Evolutionary conservation across 331 rosid species (phyloP).

Genomic region (Spiraea crenata): DNA sequence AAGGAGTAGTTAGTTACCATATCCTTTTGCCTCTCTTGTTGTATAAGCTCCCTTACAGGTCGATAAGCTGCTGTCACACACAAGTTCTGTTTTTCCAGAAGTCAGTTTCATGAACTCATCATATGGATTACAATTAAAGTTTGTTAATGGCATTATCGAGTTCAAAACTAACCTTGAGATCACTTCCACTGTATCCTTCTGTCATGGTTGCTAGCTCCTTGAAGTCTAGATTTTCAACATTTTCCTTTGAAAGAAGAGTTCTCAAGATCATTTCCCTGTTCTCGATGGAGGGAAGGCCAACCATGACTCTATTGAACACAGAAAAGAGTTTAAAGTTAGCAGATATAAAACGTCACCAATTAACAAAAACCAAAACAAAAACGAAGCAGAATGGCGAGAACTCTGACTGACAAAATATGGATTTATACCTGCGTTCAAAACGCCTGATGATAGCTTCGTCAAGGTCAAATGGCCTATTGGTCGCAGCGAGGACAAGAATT

Average conservation of each 20-base stretch:
- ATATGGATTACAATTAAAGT: not conserved
- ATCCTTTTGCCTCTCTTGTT: conserved; percentile 72
- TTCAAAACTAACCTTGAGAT: conserved; percentile 65
- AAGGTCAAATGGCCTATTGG: conserved; percentile 98
- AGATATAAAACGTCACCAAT: not conserved
- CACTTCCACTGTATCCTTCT: conserved; percentile 90
- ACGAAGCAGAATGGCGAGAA: not conserved
- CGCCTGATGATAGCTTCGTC: conserved; percentile 98
- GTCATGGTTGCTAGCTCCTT: conserved; percentile 82
- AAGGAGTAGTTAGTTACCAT: conserved; percentile 38
- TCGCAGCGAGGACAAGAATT: conserved; percentile 97
- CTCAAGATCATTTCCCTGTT: conserved; percentile 77
- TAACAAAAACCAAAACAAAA: not conserved
- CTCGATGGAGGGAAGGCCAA: conserved; percentile 83
- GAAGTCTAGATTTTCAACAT: conserved; percentile 63
- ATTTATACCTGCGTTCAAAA: conserved; percentile 77
- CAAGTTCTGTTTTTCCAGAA: conserved; percentile 64
- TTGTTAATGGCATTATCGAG: not conserved
- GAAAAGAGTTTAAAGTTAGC: conserved; percentile 2
- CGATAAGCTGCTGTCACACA: conserved; percentile 86
- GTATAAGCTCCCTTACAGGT: conserved; percentile 82
- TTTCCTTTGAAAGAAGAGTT: conserved; percentile 83
- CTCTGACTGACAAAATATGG: not conserved
- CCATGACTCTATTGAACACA: conserved; percentile 68
- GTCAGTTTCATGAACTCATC: conserved; percentile 20